Conservation (phyloP, 2,329 filamentous ascomycete species). For the Graphium sp. region DNA sequence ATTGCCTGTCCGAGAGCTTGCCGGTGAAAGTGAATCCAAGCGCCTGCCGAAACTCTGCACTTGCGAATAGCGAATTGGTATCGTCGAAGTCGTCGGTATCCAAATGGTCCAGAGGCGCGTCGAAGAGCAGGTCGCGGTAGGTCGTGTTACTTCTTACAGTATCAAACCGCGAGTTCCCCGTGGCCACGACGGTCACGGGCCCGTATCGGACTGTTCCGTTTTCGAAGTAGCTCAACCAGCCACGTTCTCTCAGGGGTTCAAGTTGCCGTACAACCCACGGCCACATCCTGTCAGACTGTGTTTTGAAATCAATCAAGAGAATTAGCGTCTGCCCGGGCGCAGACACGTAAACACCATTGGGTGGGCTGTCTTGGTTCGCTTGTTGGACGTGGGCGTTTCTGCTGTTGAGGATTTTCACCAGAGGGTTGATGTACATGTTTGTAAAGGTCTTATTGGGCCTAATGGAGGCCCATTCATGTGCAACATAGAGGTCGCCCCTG, state of each 20-base stretch:
- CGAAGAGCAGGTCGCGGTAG: slow-evolving; percentile 47
- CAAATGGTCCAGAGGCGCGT: slow-evolving; percentile 39
- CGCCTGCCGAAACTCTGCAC: slow-evolving; percentile 32
- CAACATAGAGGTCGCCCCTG: slow-evolving; percentile 38
- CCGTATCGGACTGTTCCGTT: slow-evolving; percentile 30
- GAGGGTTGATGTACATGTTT: slow-evolving; percentile 45
- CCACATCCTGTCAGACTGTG: slow-evolving; percentile 30
- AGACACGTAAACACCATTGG: slow-evolving; percentile 27
- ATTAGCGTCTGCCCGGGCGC: slow-evolving; percentile 35
- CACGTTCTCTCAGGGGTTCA: slow-evolving; percentile 36
- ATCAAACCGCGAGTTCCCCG: slow-evolving; percentile 45
- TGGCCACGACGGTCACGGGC: slow-evolving; percentile 52
- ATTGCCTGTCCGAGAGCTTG: slow-evolving; percentile 24
- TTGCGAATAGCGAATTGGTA: slow-evolving; percentile 51
- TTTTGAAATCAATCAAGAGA: slow-evolving; percentile 57
- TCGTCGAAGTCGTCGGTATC: slow-evolving; percentile 20
- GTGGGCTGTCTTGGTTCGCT: too few species aligned
- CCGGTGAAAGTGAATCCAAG: slow-evolving; percentile 33
- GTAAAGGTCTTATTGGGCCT: slow-evolving; percentile 38
- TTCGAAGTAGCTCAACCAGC: slow-evolving; percentile 38
- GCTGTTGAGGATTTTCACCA: slow-evolving; percentile 40
- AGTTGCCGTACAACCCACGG: slow-evolving; percentile 26
- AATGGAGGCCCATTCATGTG: slow-evolving; percentile 40
- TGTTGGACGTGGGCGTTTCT: slow-evolving; percentile 22
- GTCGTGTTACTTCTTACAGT: slow-evolving; percentile 31